A percentile compares a stretch with the other conserved stretches of the same genome.
phyloP scores from a whole-genome alignment of 2,329 filamentous ascomycete genomes.

The Epichloe amarillans region DNA sequence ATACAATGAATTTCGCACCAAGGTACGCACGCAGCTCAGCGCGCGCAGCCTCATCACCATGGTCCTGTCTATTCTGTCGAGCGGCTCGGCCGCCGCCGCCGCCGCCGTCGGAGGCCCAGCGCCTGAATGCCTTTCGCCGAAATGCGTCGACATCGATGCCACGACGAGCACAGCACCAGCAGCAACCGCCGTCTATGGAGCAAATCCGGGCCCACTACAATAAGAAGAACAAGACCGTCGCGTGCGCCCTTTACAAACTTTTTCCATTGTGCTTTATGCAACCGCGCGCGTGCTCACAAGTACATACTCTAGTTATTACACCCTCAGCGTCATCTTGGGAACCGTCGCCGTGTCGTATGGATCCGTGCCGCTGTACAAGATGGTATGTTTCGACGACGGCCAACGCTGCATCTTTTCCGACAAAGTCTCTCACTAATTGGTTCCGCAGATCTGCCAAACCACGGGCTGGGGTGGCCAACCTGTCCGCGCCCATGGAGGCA shows the following conservation, averaged over 20 bases:
- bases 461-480: conserved; percentile 91
- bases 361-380: conserved; percentile 78
- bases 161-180: conserved; percentile 13
- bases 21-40: conserved; percentile 21
- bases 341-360: conserved; percentile 72
- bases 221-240: conserved; percentile 51
- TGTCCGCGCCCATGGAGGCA: conserved; percentile 58
- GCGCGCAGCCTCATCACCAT: conserved; percentile 15
- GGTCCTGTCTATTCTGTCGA: conserved; percentile 26
- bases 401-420: neutral
- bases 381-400: conserved; percentile 35
- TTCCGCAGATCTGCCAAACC: conserved; percentile 55
- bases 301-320: conserved; percentile 46
- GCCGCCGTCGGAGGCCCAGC: conserved; percentile 6
- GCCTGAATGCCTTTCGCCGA: conserved; percentile 15
- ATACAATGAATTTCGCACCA: conserved; percentile 27
- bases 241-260: conserved; percentile 15
- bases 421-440: neutral
- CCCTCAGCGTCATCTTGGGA: conserved; percentile 62
- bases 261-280: neutral
- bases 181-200: conserved; percentile 37
- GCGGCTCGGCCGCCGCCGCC: conserved; percentile 16
- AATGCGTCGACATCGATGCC: conserved; percentile 18
- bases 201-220: conserved; percentile 50
- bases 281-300: neutral